Conservation (phyloP, 176 grass and related monocot genomes). For the Saccharum officinarum region DNA sequence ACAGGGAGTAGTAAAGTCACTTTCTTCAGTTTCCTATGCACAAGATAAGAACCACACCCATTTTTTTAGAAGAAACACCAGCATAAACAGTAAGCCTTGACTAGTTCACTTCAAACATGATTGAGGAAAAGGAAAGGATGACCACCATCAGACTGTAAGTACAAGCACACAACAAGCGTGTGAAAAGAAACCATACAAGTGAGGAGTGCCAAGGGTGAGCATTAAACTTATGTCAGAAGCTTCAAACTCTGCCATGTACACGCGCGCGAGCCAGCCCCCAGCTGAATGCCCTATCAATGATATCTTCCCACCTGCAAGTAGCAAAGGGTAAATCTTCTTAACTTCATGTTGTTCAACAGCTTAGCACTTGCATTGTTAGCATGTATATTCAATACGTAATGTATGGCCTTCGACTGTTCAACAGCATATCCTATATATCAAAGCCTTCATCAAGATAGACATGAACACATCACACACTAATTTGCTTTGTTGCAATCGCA, state of each 20-base stretch:
- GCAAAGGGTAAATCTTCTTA: neutral
- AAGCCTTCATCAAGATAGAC: neutral
- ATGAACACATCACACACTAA: neutral
- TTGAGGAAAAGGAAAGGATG: neutral
- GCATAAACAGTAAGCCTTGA: neutral
- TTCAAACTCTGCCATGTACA: constrained; percentile 82
- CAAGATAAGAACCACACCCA: neutral
- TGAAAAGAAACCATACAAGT: constrained; percentile 55
- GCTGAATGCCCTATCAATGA: constrained; percentile 94
- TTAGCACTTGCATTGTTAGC: neutral
- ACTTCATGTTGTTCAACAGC: neutral
- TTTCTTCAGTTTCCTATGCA: neutral
- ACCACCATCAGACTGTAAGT: neutral
- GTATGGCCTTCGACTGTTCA: neutral
- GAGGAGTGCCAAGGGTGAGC: constrained; percentile 88
- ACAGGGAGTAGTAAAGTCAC: neutral
- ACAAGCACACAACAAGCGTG: neutral
- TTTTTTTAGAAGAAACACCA: neutral
- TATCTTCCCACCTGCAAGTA: constrained; percentile 56
- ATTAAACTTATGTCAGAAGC: constrained; percentile 64
- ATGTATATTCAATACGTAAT: neutral
- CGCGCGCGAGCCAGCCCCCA: constrained; percentile 79
- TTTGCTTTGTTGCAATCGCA: neutral
- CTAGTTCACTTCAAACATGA: neutral
- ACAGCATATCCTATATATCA: neutral